Evolutionary conservation across 768 basidiomycete species (phyloP), one percentile per base, ranked within the genome.

Genomic region (Pisolithus marmoratus): DNA sequence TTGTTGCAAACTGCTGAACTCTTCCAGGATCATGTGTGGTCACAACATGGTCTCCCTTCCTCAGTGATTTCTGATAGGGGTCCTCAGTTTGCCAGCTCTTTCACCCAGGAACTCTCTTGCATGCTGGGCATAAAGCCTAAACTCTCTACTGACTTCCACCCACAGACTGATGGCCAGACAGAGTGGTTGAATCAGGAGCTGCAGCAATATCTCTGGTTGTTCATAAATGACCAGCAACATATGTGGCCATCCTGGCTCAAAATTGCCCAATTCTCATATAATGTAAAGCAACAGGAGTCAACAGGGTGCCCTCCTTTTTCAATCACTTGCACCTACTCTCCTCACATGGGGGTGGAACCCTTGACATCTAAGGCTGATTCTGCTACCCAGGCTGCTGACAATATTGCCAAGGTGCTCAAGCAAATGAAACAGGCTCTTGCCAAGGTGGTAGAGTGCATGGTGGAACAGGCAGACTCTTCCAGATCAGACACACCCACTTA

Each of bases 111-210:
- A 12, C 11, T 38, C 5, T 38, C 5, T 4, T 4, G 5, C 4
- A 38, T 14, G n/a, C 37, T 38, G 3, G n/a, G 37, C 12, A 41
- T 41, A 41, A 41, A 41, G 11, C 15, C 9, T 8, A 41, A 41
- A 5, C 46, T 63, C 9, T 66, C 63, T 5, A 73, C 70, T 0
- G 67, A 70, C 2, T 74, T 64, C 55, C 74, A 19, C 14, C 73
- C 70, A 1, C 63, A 70, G 41, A 61, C 67, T 3, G 58, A 70
- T 51, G 60, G 60, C 11, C 58, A 61, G 47, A 62, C 59, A 2
- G 63, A 64, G 48, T 2, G 55, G 11, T 24, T 47, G 26, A 62
- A 63, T 42, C 60, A 55, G 22, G 54, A 49, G 19, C 26, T 63
- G 0, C 55, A 55, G 12, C 29, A 31, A 1, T 57, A 61, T 40